Evolutionary conservation across 495 filamentous ascomycete genomes (phyloP).

Genomic region (Aspergillus baeticus): DNA sequence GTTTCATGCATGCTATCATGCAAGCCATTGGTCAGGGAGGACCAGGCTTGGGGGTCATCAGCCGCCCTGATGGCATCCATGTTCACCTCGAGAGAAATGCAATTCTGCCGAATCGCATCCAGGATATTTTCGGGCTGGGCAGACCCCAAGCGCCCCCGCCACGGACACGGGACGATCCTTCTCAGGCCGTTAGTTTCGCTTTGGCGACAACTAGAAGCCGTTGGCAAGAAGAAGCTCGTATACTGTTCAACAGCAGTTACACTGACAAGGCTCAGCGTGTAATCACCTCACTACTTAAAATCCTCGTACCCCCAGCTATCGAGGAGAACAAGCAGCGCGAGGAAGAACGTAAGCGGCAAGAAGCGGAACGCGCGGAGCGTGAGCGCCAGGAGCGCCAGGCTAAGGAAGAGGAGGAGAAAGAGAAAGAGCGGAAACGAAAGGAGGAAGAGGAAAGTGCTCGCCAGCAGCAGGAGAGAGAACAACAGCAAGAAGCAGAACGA

Average conservation of each 20-base stretch:
- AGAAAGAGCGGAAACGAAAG: slow-evolving; percentile 58
- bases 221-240: slow-evolving; percentile 88
- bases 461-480: slow-evolving; percentile 43
- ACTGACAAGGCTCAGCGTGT: slow-evolving; percentile 72
- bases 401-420: slow-evolving; percentile 59
- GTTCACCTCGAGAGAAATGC: slow-evolving; percentile 52
- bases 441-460: slow-evolving; percentile 62
- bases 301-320: slow-evolving; percentile 82
- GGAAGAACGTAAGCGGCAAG: slow-evolving; percentile 47
- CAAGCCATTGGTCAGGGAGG: slow-evolving; percentile 53
- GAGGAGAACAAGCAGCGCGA: slow-evolving; percentile 66
- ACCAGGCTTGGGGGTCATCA: slow-evolving; percentile 53
- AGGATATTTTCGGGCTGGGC: slow-evolving; percentile 55
- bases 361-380: slow-evolving; percentile 46
- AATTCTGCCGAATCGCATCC: slow-evolving; percentile 53
- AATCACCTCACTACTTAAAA: slow-evolving; percentile 66
- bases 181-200: slow-evolving; percentile 68
- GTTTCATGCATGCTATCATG: slow-evolving; percentile 61
- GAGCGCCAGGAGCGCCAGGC: slow-evolving; percentile 51
- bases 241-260: slow-evolving; percentile 71
- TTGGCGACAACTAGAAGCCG: slow-evolving; percentile 66
- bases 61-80: slow-evolving; percentile 58
- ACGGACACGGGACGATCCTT: slow-evolving; percentile 55
- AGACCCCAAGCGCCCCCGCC: slow-evolving; percentile 45
- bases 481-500: slow-evolving; percentile 45